Evolutionary conservation across 345 rosid genomes (phyloP), one percentile per base, ranked within the genome.

Genomic region (Arabidopsis thaliana): DNA sequence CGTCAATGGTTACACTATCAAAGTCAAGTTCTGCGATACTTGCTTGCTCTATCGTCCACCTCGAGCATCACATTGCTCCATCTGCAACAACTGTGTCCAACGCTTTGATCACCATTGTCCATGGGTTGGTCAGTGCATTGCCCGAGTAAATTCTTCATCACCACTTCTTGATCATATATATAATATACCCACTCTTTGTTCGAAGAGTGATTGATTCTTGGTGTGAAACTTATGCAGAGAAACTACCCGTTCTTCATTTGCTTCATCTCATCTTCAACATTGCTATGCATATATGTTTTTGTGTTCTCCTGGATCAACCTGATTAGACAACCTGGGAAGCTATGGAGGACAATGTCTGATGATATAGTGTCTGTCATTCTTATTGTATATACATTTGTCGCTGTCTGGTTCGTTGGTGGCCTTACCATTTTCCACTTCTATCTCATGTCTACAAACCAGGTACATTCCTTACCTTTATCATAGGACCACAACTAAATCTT

Each of bases 71-170:
- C 98, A 94, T 77, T 94, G 98, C 70, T 91, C 98, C 20, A 88
- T 87, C 67, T 94, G 98, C 65, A 88, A 94, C 73, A 94, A 91
- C 79, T 94, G 98, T 53, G 96, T 94, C 58, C 87, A 94, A 71
- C 89, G 85, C 75, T 95, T 92, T 72, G 99, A 95, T 65, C 99
- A 95, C 61, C 99, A 95, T 77, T 95, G 99, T 80, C 98, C 99
- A 60, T 95, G 99, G 99, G 94, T 95, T 49, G 98, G 99, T 59
- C 99, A 95, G 42, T 95, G 99, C 79, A 88, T 95, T 56, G 98
- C 98, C 67, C 74, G 82, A 84, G 99, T 95, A 89, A 84, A 65
- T 59, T 57, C 46, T 55, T 55, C 9, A 9, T 28, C 33, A 68
- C 30, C 30, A 55, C 60, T 38, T 49, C 40, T 71, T 49, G 51